Evolutionary conservation across 2,329 filamentous ascomycete species (phyloP), one percentile per base, ranked within the genome.

Genomic region (Colletotrichum lupini): DNA sequence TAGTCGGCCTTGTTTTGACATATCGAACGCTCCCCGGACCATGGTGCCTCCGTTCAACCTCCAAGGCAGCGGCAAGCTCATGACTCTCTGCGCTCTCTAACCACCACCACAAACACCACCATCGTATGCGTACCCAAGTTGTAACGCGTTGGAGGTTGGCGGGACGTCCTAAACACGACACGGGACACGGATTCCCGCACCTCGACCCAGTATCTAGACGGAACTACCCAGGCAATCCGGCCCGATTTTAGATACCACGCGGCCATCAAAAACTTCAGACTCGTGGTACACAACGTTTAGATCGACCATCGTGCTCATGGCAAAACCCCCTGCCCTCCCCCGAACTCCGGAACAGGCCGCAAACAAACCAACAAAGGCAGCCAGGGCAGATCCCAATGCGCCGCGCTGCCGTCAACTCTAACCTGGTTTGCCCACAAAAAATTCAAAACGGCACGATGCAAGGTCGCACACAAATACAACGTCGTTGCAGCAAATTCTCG

Each of bases 1-100:
- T 60, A 65, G 60, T 35, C n/a, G 52, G 60, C 60, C 61, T 69
- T 30, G 32, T 30, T 49, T 60, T 55, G 28, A 42, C 65, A 30
- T 30, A 19, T 58, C 46, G 55, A 59, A 68, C 19, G 56, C 24
- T 69, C 65, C 65, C 65, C 59, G 49, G 64, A 67, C 69, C 59
- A 62, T 72, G 65, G 53, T 72, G 30, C 12, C 58, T 42, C 26
- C n/a, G 9, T 37, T 46, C 55, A 72, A 64, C 65, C 52, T 72
- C 59, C 69, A 72, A 72, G 69, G 69, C 65, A 64, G 65, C 57
- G 37, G 52, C 65, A 59, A 28, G 22, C 42, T 63, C 69, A 63
- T 64, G 58, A 72, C 69, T 68, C 69, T 68, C 53, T 64, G 28
- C 16, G 19, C 4, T 24, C 14, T 30, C 52, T 55, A 52, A 24